Percentiles rank a stretch among this genome's conserved stretches.
phyloP scores from a whole-genome alignment of 2,329 filamentous ascomycete species.

The Diplodia intermedia region DNA sequence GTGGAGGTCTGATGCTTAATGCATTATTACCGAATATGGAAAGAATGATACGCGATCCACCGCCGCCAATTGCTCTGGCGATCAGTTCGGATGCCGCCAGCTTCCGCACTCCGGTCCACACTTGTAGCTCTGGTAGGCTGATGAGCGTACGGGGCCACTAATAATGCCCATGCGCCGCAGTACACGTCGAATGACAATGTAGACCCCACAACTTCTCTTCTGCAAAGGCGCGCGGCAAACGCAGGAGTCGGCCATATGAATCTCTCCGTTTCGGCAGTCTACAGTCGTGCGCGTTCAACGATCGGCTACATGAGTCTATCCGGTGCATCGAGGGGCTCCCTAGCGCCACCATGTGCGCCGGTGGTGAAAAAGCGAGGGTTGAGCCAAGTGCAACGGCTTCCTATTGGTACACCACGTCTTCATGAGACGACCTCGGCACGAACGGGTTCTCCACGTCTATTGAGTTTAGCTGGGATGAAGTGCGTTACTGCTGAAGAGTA shows the following conservation, averaged over 20 bases:
- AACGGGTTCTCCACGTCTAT: background rate
- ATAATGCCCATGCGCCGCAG: background rate
- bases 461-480: background rate
- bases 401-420: background rate
- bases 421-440: slow-evolving; percentile 11
- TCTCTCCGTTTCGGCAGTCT: background rate
- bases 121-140: background rate
- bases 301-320: slow-evolving; percentile 3
- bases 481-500: too few species aligned
- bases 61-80: background rate
- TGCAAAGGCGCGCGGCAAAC: background rate
- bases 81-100: background rate
- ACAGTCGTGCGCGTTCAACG: background rate
- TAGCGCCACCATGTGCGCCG: background rate
- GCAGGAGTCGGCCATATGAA: background rate
- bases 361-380: background rate
- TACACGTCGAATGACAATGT: background rate
- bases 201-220: background rate
- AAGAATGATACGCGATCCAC: slow-evolving; percentile 9
- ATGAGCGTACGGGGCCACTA: background rate
- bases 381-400: background rate
- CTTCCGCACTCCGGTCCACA: background rate
- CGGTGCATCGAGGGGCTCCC: background rate
- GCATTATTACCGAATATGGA: background rate
- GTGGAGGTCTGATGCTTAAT: background rate